Evolutionary conservation across 805 yeast species (phyloP).

Genomic region (Kazachstania bromeliacearum): DNA sequence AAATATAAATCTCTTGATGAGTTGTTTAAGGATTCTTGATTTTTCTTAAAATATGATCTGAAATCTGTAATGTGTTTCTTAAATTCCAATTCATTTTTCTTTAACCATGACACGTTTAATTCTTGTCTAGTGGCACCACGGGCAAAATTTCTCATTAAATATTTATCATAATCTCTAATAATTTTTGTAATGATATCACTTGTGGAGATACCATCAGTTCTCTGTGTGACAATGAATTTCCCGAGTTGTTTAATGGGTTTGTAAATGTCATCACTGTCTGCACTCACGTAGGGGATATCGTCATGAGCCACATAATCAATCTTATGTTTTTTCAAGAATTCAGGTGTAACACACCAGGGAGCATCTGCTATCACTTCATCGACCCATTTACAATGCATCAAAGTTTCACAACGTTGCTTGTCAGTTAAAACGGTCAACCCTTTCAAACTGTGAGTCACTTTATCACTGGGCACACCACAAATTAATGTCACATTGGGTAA

Average conservation of each 20-base stretch:
- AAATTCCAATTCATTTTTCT: conserved; percentile 91
- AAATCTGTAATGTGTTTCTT: conserved; percentile 85
- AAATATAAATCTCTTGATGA: conserved; percentile 76
- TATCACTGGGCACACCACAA: conserved; percentile 86
- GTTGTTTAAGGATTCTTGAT: conserved; percentile 55
- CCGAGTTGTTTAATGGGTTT: conserved; percentile 86
- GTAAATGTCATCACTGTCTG: conserved; percentile 86
- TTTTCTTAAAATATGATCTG: conserved; percentile 73
- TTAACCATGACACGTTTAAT: conserved; percentile 92
- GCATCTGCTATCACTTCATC: conserved; percentile 92
- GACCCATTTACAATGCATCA: conserved; percentile 92
- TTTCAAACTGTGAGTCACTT: conserved; percentile 82
- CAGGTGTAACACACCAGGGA: conserved; percentile 90
- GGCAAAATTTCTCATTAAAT: conserved; percentile 92
- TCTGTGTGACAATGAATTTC: conserved; percentile 84
- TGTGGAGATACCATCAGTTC: conserved; percentile 94
- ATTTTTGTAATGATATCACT: conserved; percentile 93
- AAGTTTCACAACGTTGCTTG: conserved; percentile 80
- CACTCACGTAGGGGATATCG: conserved; percentile 86
- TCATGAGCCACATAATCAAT: conserved; percentile 98
- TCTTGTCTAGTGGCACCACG: conserved; percentile 96
- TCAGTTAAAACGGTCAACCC: conserved; percentile 90
- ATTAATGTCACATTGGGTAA: conserved; percentile 77
- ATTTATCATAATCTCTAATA: conserved; percentile 92
- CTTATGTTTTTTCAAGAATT: conserved; percentile 64